phyloP scores from a whole-genome alignment of 306 rosid species.

The Cucumis sativus region DNA sequence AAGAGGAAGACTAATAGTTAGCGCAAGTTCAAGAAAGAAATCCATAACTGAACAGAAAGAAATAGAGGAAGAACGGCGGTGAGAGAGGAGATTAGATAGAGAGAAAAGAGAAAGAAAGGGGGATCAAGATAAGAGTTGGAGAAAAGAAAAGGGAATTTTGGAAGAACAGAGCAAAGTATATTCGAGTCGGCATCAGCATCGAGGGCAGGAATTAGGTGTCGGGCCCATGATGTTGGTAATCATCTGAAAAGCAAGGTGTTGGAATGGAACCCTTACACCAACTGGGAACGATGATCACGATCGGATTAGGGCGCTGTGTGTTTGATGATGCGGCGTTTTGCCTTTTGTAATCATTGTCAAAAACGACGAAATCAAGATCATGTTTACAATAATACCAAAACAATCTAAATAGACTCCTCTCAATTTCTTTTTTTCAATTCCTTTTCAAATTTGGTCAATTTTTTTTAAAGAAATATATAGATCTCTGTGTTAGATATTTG shows the following conservation, averaged over 20 bases:
- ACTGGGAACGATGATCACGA: background rate
- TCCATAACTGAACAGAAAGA: slow-evolving; percentile 28
- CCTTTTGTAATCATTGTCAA: background rate
- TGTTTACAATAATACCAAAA: background rate
- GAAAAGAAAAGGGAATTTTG: slow-evolving; percentile 18
- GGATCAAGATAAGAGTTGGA: background rate
- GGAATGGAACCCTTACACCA: slow-evolving; percentile 23
- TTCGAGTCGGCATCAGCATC: slow-evolving; percentile 12
- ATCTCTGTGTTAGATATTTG: too few relatives aligned
- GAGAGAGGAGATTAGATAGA: background rate
- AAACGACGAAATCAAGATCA: background rate
- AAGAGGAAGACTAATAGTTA: slow-evolving; percentile 30
- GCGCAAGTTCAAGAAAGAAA: slow-evolving; percentile 26
- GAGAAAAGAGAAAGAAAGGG: background rate
- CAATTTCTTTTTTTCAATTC: background rate
- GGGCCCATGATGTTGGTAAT: slow-evolving; percentile 24
- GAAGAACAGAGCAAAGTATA: slow-evolving; percentile 44
- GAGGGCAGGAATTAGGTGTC: slow-evolving; percentile 13
- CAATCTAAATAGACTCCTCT: background rate
- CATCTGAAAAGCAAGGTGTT: slow-evolving; percentile 15
- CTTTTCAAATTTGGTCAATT: background rate
- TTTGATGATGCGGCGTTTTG: background rate
- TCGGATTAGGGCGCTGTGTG: background rate
- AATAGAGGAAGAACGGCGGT: background rate
- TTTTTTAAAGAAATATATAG: too few relatives aligned